phyloP scores from a whole-genome alignment of 352 stramenopile genomes.

The Phytophthora citrophthora region DNA sequence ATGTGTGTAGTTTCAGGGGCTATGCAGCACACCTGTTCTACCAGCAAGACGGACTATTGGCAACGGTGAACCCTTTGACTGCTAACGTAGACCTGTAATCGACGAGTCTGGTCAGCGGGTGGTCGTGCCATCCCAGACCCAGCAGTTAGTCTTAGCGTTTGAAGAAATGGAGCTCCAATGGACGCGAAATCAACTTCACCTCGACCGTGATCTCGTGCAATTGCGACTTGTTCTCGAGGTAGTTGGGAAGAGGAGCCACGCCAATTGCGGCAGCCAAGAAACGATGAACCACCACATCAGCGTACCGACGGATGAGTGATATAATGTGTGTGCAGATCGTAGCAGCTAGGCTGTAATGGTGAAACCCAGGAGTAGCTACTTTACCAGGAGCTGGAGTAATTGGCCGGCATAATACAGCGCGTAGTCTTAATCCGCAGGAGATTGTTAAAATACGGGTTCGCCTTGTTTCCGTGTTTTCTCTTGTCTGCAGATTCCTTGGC shows the following conservation, averaged over 20 bases:
- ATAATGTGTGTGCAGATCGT: slow-evolving; percentile 99
- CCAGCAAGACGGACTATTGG: too few species aligned
- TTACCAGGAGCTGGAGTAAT: slow-evolving; percentile 99
- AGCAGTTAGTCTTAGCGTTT: too few species aligned
- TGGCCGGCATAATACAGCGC: slow-evolving; percentile 98
- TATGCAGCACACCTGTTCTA: too few species aligned
- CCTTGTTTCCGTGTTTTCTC: slow-evolving; percentile 42
- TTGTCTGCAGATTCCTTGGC: slow-evolving; percentile 31
- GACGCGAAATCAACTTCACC: too few species aligned
- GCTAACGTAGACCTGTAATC: too few species aligned
- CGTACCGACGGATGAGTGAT: slow-evolving; percentile 98
- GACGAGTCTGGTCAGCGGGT: too few species aligned
- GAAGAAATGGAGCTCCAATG: too few species aligned
- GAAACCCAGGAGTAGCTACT: slow-evolving; percentile 94
- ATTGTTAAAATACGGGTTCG: slow-evolving; percentile 98
- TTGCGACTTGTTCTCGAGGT: slow-evolving; percentile 94
- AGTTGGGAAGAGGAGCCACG: slow-evolving; percentile 94
- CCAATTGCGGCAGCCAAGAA: slow-evolving; percentile 96
- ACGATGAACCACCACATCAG: slow-evolving; percentile 99
- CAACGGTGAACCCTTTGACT: too few species aligned
- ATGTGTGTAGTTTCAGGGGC: too few species aligned
- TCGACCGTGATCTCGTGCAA: slow-evolving; percentile 96
- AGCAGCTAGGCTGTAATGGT: slow-evolving; percentile 98
- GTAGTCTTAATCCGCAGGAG: slow-evolving; percentile 97
- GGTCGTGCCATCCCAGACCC: too few species aligned